Evolutionary conservation across 306 rosid species (phyloP), one percentile per base, ranked within the genome.

Genomic region (Trifolium fragiferum): DNA sequence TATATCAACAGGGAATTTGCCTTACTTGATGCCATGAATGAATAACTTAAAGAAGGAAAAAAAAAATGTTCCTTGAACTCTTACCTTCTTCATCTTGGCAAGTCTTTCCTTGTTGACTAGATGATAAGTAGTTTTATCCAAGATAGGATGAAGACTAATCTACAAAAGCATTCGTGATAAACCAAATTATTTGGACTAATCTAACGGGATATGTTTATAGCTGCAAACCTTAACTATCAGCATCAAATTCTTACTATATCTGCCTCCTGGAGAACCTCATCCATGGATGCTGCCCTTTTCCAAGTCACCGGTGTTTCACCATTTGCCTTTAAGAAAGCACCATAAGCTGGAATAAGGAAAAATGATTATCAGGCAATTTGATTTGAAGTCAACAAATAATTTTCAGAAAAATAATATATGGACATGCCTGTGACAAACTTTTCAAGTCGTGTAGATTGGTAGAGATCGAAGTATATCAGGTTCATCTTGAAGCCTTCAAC

Each of bases 401-500:
- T 30, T 30, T 60, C n/a, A n/a, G 30, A 30, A 40, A 60, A 30
- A 30, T 30, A 37, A 37, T 59, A 76, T 59, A 59, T 72, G 64
- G 75, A 58, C 98, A 46, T 92, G 87, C 99, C 99, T 86, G 98
- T 84, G 47, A 95, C 97, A 64, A 95, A 95, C 88, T 95, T 95
- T 72, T 95, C 99, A 21, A 95, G 93, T 53, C 97, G 81, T 12
- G 98, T 90, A 41, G 99, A 16, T 75, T 95, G 99, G 88, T 95
- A 95, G 68, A 95, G 93, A 84, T 95, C 99, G 16, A 30, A 95
- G 90, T 95, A 95, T 66, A 95, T 90, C 40, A 95, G 85, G 92
- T 95, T 95, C 99, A 95, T 95, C 90, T 95, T 92, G 93, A 95
- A 95, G 76, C 99, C 99, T 89, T 95, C 99, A 78, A 95, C 92